phyloP scores from a whole-genome alignment of 2,329 filamentous ascomycete species.

The Elsinoe arachidis region DNA sequence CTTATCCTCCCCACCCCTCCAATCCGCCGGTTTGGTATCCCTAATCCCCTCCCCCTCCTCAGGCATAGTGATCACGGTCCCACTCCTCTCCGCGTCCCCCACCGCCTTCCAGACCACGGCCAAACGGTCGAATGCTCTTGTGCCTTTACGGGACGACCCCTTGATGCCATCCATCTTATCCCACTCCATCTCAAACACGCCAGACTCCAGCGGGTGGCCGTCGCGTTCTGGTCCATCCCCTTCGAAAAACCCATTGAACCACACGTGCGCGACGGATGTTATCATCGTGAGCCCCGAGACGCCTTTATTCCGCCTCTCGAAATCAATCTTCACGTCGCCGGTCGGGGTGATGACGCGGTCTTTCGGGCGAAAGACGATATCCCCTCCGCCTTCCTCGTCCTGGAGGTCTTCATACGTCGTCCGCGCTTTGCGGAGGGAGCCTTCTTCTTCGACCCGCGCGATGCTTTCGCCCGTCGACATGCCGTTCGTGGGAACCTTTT shows the following conservation, averaged over 20 bases:
- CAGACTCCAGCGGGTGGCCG: conserved; percentile 58
- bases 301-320: conserved; percentile 77
- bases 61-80: conserved; percentile 53
- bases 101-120: conserved; percentile 71
- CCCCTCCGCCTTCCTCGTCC: conserved; percentile 50
- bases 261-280: conserved; percentile 85
- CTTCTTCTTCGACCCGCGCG: conserved; percentile 16
- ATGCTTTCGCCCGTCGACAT: conserved; percentile 16
- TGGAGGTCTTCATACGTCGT: conserved; percentile 12
- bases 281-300: conserved; percentile 75
- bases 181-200: conserved; percentile 64
- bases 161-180: conserved; percentile 89
- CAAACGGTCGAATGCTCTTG: conserved; percentile 69
- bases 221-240: conserved; percentile 62
- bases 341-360: conserved; percentile 62
- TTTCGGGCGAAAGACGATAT: conserved; percentile 68
- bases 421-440: conserved; percentile 1
- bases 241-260: conserved; percentile 95
- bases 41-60: conserved; percentile 58
- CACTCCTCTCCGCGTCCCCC: conserved; percentile 21
- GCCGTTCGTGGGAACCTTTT: conserved; percentile 6
- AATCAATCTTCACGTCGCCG: conserved; percentile 81
- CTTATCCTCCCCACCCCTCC: conserved; percentile 51
- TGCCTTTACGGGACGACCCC: conserved; percentile 74
- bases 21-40: conserved; percentile 63